A percentile compares a stretch with the other conserved stretches of the same genome.
Conservation (phyloP, 2,329 filamentous ascomycete genomes). For the Thielaviopsis ethacetica region DNA sequence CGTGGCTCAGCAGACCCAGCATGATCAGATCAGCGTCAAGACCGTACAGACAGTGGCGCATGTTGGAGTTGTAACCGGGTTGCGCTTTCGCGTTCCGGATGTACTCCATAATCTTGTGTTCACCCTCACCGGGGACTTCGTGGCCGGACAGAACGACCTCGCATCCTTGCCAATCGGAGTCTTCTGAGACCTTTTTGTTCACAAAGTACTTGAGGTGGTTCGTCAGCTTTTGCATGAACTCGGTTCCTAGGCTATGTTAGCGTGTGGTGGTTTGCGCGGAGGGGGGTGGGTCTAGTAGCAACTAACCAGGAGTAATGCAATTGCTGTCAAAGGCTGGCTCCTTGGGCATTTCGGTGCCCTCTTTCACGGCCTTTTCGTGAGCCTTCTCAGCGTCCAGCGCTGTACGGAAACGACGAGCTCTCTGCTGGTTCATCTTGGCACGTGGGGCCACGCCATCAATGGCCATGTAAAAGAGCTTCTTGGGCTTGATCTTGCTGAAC, state of each 20-base stretch:
- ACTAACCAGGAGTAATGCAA: conserved; percentile 76
- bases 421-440: conserved; percentile 99
- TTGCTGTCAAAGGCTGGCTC: conserved; percentile 97
- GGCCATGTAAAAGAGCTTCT: conserved; percentile 98
- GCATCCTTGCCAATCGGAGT: conserved; percentile 92
- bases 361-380: conserved; percentile 76
- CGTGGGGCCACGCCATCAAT: conserved; percentile 94
- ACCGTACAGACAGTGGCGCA: conserved; percentile 92
- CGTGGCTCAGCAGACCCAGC: conserved; percentile 90
- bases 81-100: conserved; percentile 96
- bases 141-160: conserved; percentile 94
- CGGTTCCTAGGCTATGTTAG: conserved; percentile 39
- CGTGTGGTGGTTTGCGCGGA: background rate
- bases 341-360: conserved; percentile 85
- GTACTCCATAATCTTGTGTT: conserved; percentile 99
- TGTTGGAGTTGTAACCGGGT: conserved; percentile 77
- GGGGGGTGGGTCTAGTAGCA: background rate
- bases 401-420: conserved; percentile 84
- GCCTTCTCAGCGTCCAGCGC: conserved; percentile 80
- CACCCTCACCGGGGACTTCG: conserved; percentile 92
- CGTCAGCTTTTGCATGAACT: conserved; percentile 94
- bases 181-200: conserved; percentile 95
- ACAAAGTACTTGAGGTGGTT: conserved; percentile 94
- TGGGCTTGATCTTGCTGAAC: conserved; percentile 96
- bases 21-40: conserved; percentile 97